These are phyloP conservation scores for Aspergillus sergii DNA, from an alignment of 2,329 filamentous ascomycete species.

Conservation along the genomic window DNA sequence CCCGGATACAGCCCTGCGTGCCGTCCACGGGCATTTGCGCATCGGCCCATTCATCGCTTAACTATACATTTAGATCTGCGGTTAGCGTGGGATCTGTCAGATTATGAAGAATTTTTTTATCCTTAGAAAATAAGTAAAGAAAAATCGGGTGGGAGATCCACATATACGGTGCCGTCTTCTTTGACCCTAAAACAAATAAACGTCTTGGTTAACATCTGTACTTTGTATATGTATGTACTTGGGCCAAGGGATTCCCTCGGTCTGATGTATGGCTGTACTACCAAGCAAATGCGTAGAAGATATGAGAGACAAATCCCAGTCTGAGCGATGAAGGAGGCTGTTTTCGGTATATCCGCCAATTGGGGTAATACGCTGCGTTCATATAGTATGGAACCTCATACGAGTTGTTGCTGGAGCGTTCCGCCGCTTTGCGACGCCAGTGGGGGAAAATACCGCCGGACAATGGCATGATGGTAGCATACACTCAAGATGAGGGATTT, in stretches of 20 bases:
- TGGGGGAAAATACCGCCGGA: slow-evolving; percentile 27
- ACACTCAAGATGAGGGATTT: neutral
- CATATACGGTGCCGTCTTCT: slow-evolving; percentile 73
- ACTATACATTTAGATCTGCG: slow-evolving; percentile 47
- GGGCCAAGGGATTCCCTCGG: slow-evolving; percentile 6
- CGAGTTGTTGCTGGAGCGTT: slow-evolving; percentile 28
- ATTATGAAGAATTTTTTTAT: neutral
- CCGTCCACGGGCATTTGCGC: slow-evolving; percentile 72
- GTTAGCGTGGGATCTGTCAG: slow-evolving; percentile 4
- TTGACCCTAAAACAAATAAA: slow-evolving; percentile 57
- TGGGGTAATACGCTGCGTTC: slow-evolving; percentile 86
- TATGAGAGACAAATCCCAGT: slow-evolving; percentile 75
- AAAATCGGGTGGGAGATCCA: slow-evolving; percentile 49
- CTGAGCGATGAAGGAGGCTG: slow-evolving; percentile 74
- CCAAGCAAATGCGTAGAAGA: slow-evolving; percentile 81
- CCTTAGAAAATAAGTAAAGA: slow-evolving; percentile 18
- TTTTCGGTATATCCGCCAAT: slow-evolving; percentile 71
- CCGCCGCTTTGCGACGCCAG: slow-evolving; percentile 29
- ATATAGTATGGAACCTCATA: slow-evolving; percentile 46
- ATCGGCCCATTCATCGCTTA: slow-evolving; percentile 80
- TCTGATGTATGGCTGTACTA: slow-evolving; percentile 31
- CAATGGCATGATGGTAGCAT: slow-evolving; percentile 18
- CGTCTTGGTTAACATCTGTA: slow-evolving; percentile 28
- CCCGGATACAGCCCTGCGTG: slow-evolving; percentile 69
- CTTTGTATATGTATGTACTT: slow-evolving; percentile 8